These are phyloP conservation scores for Fusarium armeniacum DNA, from an alignment of 2,329 filamentous ascomycete species.

Conservation along the genomic window DNA sequence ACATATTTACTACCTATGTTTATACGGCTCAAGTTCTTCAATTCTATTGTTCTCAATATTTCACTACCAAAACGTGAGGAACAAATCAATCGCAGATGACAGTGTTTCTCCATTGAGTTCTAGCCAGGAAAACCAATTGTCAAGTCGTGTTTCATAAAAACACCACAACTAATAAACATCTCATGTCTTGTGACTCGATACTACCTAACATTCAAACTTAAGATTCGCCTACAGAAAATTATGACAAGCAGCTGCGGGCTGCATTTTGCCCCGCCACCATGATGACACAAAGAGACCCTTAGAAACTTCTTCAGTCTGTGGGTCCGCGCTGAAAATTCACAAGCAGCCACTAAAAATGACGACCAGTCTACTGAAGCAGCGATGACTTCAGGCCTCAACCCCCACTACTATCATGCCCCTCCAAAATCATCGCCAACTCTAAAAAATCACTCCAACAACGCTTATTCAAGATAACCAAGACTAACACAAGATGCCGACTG, in stretches of 20 bases:
- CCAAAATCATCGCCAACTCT: constrained; percentile 44
- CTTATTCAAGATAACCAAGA: not conserved
- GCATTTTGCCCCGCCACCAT: constrained; percentile 44
- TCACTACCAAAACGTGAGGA: not conserved
- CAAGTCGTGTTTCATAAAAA: too few relatives aligned
- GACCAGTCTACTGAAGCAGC: constrained; percentile 45
- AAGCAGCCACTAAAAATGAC: constrained; percentile 38
- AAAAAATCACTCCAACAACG: constrained; percentile 38
- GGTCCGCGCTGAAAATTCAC: constrained; percentile 47
- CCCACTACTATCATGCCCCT: constrained; percentile 51
- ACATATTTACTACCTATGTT: too few relatives aligned
- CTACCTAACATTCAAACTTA: not conserved
- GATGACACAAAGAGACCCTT: constrained; percentile 42
- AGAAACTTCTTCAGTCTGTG: constrained; percentile 47
- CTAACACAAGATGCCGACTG: constrained; percentile 73
- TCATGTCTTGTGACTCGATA: not conserved
- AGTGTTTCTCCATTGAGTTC: not conserved
- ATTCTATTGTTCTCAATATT: not conserved
- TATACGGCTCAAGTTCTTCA: not conserved
- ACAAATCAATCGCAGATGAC: not conserved
- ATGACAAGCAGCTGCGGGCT: constrained; percentile 1
- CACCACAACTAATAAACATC: too few relatives aligned
- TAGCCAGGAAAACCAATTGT: too few relatives aligned
- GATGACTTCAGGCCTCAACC: constrained; percentile 50
- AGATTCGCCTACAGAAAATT: constrained; percentile 10